Base-by-base conservation (phyloP, 1,284 basidiomycete genomes). In the Ceratobasidium sp. region DNA sequence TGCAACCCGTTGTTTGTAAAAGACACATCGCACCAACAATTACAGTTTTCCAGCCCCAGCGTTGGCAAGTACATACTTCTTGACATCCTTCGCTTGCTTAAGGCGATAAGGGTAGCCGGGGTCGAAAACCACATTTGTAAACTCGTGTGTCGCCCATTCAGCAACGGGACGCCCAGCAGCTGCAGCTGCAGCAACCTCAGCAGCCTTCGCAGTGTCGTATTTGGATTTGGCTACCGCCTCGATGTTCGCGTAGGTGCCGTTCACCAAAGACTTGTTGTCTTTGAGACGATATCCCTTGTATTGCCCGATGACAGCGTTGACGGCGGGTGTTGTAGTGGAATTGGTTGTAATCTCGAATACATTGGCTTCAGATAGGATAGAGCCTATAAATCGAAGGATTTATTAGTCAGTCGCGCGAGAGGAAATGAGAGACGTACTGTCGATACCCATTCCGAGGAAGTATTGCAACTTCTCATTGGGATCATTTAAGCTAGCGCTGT, bases 221-320 rank as follows among this genome's bases (percentile, higher is more conserved):
- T 77, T 77, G 42, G 66, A 61, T 63, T 77, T 77, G 46, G 76
- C 76, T 2, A 77, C 76, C n/a, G 76, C 76, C 60, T 77, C 76
- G 76, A 77, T 49, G 39, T 77, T 26, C 15, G 76, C 67, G 55
- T 68, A 77, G 0, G 64, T 64, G 7, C 76, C 76, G 33, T 77
- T 77, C 2, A 77, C 76, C 76, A 51, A 70, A 6, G 76, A 77
- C 42, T 63, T 67, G 55, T 69, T 77, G 56, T 77, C 76, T 40
- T 76, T 76, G 33, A 76, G 42, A 33, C 73, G 73, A 39, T 76
- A 76, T 4, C 73, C 73, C 40, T 76, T 76, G 63, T 76, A 76
- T 28, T 76, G 73, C 26, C 73, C 73, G 33, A 76, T 53, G 39
- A 76, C 63, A 6, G 73, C 73, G 44, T 76, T 76, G 15, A 58